These are phyloP conservation scores for Arabidopsis lyrata DNA, from an alignment of 441 rosid species.

Conservation along the genomic window DNA sequence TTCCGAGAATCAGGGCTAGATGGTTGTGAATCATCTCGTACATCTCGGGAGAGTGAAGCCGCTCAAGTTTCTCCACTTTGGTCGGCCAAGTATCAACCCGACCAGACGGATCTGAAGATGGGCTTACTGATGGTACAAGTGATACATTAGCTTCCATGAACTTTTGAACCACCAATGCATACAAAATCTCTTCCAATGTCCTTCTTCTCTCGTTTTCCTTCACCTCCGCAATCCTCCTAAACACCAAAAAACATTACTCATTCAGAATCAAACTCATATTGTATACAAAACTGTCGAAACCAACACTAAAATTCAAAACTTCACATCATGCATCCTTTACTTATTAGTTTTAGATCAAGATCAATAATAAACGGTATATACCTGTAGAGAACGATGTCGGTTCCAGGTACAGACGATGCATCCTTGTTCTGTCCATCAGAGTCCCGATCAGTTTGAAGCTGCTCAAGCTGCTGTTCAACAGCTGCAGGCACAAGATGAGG, in stretches of 20 bases:
- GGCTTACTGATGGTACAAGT: constrained; percentile 64
- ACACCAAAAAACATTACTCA: constrained; percentile 13
- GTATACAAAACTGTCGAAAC: too few species aligned
- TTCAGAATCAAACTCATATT: constrained; percentile 21
- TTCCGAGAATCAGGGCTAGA: constrained; percentile 78
- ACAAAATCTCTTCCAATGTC: constrained; percentile 84
- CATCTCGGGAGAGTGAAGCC: constrained; percentile 85
- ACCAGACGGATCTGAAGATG: constrained; percentile 63
- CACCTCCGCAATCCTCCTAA: constrained; percentile 92
- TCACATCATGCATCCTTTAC: too few species aligned
- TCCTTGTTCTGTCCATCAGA: constrained; percentile 64
- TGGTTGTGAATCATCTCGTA: constrained; percentile 96
- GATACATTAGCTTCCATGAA: constrained; percentile 91
- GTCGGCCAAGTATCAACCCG: constrained; percentile 70
- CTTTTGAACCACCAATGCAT: constrained; percentile 86
- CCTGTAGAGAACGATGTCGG: constrained; percentile 85
- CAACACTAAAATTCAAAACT: neutral
- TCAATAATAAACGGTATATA: neutral
- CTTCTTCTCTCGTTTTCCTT: constrained; percentile 85
- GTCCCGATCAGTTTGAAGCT: constrained; percentile 85
- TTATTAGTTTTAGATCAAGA: neutral
- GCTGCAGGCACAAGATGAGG: constrained; percentile 97
- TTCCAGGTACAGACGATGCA: constrained; percentile 63
- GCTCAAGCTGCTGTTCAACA: constrained; percentile 94
- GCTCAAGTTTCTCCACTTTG: constrained; percentile 69